phyloP scores from a whole-genome alignment of 345 rosid species.

The Citrus glauca region DNA sequence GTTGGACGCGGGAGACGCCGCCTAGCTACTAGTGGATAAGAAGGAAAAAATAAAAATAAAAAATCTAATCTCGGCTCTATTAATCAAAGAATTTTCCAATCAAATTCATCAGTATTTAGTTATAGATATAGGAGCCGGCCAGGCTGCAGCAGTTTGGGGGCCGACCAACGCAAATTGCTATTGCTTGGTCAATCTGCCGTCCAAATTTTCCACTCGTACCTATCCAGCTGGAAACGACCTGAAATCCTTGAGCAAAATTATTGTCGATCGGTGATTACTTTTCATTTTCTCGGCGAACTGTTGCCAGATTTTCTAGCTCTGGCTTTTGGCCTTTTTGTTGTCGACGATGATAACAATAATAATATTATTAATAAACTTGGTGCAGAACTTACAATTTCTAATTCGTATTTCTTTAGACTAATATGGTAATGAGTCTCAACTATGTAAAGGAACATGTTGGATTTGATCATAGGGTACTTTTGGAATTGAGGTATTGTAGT shows the following conservation, averaged over 20 bases:
- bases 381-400: not conserved
- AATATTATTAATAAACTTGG: not conserved
- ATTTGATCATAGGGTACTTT: too few species aligned
- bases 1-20: too few species aligned
- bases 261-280: not conserved
- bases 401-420: too few species aligned
- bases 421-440: not conserved
- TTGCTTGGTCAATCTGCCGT: not conserved
- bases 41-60: too few species aligned
- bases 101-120: not conserved
- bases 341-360: not conserved
- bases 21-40: too few species aligned
- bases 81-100: not conserved
- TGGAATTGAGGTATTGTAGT: fast-evolving
- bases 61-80: not conserved
- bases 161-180: not conserved
- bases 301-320: not conserved
- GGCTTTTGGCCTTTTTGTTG: not conserved
- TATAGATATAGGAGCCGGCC: not conserved
- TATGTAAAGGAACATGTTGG: not conserved
- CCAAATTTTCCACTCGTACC: not conserved
- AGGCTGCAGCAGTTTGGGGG: not conserved
- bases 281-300: not conserved
- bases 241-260: not conserved
- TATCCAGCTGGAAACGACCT: not conserved